phyloP scores from a whole-genome alignment of 1,139 yeast species.

The Pichia sp. region DNA sequence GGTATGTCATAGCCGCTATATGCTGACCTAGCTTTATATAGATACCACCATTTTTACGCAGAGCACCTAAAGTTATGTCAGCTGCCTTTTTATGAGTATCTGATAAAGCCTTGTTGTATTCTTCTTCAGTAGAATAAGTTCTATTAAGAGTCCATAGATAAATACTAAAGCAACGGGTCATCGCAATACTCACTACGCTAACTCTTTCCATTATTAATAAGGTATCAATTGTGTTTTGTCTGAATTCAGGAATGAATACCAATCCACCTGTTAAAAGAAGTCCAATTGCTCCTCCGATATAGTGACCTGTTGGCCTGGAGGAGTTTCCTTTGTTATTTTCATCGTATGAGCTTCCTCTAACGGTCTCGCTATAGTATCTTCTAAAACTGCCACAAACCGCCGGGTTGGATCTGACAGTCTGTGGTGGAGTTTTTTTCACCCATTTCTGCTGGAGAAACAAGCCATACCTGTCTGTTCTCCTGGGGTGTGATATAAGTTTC shows the following conservation, averaged over 20 bases:
- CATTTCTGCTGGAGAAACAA: too few relatives aligned
- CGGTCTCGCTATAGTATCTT: not conserved
- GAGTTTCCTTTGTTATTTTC: not conserved
- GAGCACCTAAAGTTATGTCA: conserved; percentile 63
- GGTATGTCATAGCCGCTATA: conserved; percentile 81
- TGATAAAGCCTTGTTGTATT: conserved; percentile 44
- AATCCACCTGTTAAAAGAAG: conserved; percentile 16
- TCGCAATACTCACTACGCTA: conserved; percentile 56
- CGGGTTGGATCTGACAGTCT: not conserved
- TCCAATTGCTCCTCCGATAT: conserved; percentile 16
- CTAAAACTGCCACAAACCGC: not conserved
- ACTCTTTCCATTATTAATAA: conserved; percentile 43
- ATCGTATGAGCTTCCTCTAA: not conserved
- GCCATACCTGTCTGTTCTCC: too few relatives aligned
- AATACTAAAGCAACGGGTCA: conserved; percentile 51
- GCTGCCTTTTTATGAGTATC: conserved; percentile 74
- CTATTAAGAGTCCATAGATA: conserved; percentile 51
- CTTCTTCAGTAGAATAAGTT: conserved; percentile 38
- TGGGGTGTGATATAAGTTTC: too few relatives aligned
- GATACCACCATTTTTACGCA: conserved; percentile 84
- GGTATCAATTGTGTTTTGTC: conserved; percentile 18
- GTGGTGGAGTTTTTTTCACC: not conserved
- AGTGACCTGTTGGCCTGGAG: conserved; percentile 5
- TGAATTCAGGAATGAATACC: conserved; percentile 14
- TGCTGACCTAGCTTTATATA: conserved; percentile 95